Conservation (phyloP, 1,284 basidiomycete species). For the Ustilago xerochloae region DNA sequence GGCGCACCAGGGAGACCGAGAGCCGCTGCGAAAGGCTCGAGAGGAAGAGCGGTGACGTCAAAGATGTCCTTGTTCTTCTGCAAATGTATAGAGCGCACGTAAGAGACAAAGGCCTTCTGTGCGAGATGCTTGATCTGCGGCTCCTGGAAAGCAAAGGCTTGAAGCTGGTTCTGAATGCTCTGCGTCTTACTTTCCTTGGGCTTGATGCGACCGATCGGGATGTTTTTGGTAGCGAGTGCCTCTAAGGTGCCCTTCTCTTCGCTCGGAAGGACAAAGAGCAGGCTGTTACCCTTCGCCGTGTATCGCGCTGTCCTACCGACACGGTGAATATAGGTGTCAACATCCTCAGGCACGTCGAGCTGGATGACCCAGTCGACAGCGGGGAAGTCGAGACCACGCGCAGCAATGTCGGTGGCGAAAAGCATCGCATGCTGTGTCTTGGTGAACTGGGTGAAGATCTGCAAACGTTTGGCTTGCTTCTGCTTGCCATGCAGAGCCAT, state of each 20-base stretch:
- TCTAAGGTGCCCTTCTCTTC: conserved; percentile 90
- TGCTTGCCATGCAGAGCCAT: conserved; percentile 96
- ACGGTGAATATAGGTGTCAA: conserved; percentile 97
- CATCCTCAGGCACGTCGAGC: conserved; percentile 96
- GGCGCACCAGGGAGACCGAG: conserved; percentile 93
- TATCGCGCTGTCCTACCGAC: conserved; percentile 96
- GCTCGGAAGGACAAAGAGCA: conserved; percentile 85
- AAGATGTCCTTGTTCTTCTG: conserved; percentile 96
- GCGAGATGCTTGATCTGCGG: conserved; percentile 97
- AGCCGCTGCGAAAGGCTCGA: conserved; percentile 85
- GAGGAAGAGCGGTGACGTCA: conserved; percentile 83
- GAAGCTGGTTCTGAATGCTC: conserved; percentile 86
- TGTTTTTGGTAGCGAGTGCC: conserved; percentile 78
- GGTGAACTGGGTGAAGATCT: conserved; percentile 64
- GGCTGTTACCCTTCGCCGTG: conserved; percentile 85
- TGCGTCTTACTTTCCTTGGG: conserved; percentile 89
- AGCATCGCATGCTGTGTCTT: conserved; percentile 62
- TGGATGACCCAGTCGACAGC: conserved; percentile 97
- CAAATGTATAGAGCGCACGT: conserved; percentile 89
- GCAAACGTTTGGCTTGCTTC: conserved; percentile 87
- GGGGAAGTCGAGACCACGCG: conserved; percentile 95
- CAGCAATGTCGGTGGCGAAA: conserved; percentile 88
- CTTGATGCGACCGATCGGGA: conserved; percentile 81
- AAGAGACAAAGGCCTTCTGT: conserved; percentile 96
- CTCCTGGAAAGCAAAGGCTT: conserved; percentile 92